These are phyloP conservation scores for Backusella westeae DNA, from an alignment of 192 early-diverging fungal genomes.

Conservation along the genomic window DNA sequence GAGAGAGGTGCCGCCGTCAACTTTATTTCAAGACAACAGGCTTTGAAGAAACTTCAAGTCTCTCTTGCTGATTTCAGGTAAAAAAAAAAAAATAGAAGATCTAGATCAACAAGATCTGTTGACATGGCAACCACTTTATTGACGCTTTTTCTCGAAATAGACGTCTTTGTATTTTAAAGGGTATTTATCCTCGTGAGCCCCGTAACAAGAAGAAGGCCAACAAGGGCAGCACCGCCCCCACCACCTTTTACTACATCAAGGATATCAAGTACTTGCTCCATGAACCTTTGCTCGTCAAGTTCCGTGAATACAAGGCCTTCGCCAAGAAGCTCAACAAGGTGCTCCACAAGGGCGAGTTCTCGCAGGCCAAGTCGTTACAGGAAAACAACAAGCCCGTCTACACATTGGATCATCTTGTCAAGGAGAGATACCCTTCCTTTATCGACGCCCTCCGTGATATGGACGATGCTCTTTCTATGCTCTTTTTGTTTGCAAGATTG, in stretches of 20 bases:
- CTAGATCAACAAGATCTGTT: neutral
- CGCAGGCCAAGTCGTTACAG: slow-evolving; percentile 73
- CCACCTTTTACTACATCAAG: slow-evolving; percentile 91
- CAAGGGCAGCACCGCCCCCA: slow-evolving; percentile 82
- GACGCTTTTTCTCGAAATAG: slow-evolving; percentile 35
- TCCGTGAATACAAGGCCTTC: slow-evolving; percentile 91
- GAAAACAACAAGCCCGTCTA: slow-evolving; percentile 78
- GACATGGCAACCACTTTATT: neutral
- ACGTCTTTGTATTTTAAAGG: slow-evolving; percentile 97
- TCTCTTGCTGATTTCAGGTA: slow-evolving; percentile 91
- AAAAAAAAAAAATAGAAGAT: neutral
- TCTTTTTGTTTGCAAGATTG: slow-evolving; percentile 91
- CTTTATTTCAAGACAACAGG: slow-evolving; percentile 88
- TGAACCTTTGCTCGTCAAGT: slow-evolving; percentile 90
- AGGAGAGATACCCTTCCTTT: slow-evolving; percentile 95
- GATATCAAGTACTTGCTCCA: slow-evolving; percentile 94
- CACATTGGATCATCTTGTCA: slow-evolving; percentile 90
- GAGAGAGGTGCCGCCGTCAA: slow-evolving; percentile 84
- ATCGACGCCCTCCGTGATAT: slow-evolving; percentile 90
- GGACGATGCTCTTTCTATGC: slow-evolving; percentile 97
- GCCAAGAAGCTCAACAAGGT: slow-evolving; percentile 85
- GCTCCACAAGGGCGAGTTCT: slow-evolving; percentile 77
- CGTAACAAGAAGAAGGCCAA: slow-evolving; percentile 90
- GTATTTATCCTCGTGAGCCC: slow-evolving; percentile 97
- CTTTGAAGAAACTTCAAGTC: slow-evolving; percentile 93